Evolutionary conservation across 2,329 filamentous ascomycete species (phyloP), one percentile per base, ranked within the genome.

Genomic region (Ascochyta lentis): DNA sequence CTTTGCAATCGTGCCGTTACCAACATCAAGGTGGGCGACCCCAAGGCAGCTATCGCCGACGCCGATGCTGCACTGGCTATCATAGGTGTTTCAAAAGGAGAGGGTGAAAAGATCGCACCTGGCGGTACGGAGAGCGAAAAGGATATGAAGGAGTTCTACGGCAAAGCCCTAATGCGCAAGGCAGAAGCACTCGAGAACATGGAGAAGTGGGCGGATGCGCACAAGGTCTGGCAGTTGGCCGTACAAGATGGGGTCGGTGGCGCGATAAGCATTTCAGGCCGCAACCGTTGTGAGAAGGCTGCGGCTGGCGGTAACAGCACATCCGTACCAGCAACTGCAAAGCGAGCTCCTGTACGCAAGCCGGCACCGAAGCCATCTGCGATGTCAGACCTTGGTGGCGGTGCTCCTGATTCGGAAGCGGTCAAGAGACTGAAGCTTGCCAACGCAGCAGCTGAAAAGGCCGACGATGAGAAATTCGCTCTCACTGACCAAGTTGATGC

Each of bases 161-260:
- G 92, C 49, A 99, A 98, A 76, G 94, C 94, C 0, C 79, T 98
- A 27, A 94, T 91, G 78, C 89, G 95, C 49, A 98, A 98, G 79
- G 95, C 95, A 0, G 95, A 99, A 77, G 95, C 92, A 1, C 82
- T 98, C 7, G 95, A 99, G 75, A 90, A 96, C 71, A 89, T 99
- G 82, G 95, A 99, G 78, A 91, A 89, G 72, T 99, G 94, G 94
- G 78, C 80, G 3, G 94, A 98, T 46, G 95, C 95, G 1, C 87
- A 86, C 0, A 79, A 81, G 2, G 87, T 90, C 0, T 99, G 95
- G 95, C 87, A 88, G 67, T 79, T 85, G 50, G 93, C 91, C 31
- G 90, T 98, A 1, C 90, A 96, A 76, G 86, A 85, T 24, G 92
- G 93, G 4, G 86, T 96, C 15, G 94, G 95, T n/a, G 94, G 92